phyloP scores from a whole-genome alignment of 176 grass and related monocot genomes.

The Hordeum marinum region DNA sequence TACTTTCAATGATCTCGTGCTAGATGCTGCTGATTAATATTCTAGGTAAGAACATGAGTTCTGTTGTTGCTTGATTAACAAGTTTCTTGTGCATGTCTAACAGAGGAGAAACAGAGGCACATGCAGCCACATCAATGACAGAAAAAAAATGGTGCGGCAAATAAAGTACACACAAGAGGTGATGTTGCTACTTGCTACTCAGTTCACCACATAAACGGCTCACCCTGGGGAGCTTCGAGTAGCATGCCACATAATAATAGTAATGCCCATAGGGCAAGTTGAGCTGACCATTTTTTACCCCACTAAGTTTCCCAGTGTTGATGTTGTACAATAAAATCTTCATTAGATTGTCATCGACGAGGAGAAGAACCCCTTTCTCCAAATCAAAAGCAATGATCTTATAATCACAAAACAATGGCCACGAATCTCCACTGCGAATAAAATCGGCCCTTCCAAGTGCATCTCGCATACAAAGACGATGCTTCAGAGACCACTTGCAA shows the following conservation, averaged over 20 bases:
- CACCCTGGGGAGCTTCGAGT: not conserved
- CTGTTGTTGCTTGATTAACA: no score
- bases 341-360: not conserved
- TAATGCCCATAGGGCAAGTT: not conserved
- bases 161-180: not conserved
- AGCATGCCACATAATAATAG: conserved; percentile 25
- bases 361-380: not conserved
- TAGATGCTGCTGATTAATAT: no score
- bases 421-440: not conserved
- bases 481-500: not conserved
- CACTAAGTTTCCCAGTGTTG: not conserved
- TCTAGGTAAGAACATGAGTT: no score
- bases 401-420: not conserved
- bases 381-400: not conserved
- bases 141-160: not conserved
- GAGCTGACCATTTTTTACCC: not conserved
- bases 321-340: conserved; percentile 12
- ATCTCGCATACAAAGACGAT: conserved; percentile 12
- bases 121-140: not conserved
- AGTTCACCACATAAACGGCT: not conserved
- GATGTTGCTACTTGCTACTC: not conserved
- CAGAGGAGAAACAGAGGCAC: no score
- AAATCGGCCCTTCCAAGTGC: conserved; percentile 8
- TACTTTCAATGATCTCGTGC: no score
- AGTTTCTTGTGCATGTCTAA: no score